Percentiles rank a stretch among this genome's conserved stretches.
These are phyloP conservation scores for Bipolaris sorokiniana DNA, from an alignment of 2,329 filamentous ascomycete species.

Conservation along the genomic window DNA sequence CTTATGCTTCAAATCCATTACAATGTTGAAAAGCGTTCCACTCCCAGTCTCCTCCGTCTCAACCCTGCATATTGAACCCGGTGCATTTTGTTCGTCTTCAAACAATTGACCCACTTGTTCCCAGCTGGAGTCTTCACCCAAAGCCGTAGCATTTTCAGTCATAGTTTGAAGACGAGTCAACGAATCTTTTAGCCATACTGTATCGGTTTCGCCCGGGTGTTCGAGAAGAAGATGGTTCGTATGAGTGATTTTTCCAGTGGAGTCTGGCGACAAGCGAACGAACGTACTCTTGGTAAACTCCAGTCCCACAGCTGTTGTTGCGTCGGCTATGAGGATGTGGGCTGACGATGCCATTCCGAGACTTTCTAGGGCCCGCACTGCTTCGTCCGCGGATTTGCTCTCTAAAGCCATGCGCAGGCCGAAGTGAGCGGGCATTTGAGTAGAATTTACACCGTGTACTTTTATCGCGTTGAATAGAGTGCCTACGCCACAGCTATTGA, in stretches of 20 bases:
- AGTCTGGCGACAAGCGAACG: conserved; percentile 44
- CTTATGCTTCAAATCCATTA: conserved; percentile 45
- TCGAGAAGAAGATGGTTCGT: conserved; percentile 52
- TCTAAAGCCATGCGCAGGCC: conserved; percentile 64
- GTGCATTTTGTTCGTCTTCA: conserved; percentile 51
- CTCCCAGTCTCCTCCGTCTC: conserved; percentile 36
- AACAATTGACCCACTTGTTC: conserved; percentile 45
- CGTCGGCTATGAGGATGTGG: conserved; percentile 62
- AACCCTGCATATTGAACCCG: conserved; percentile 42
- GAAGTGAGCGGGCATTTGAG: conserved; percentile 65
- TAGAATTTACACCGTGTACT: conserved; percentile 60
- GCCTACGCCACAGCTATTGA: conserved; percentile 65
- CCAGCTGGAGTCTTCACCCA: conserved; percentile 34
- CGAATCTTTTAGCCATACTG: conserved; percentile 53
- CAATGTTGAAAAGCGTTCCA: conserved; percentile 46
- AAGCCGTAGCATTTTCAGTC: conserved; percentile 33
- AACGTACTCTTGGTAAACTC: conserved; percentile 54
- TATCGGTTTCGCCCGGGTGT: conserved; percentile 50
- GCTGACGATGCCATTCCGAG: conserved; percentile 60
- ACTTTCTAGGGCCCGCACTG: conserved; percentile 53
- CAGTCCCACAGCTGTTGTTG: conserved; percentile 54
- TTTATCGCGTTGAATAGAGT: conserved; percentile 67
- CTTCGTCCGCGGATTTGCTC: conserved; percentile 54
- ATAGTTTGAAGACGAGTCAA: conserved; percentile 47
- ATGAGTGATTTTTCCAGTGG: conserved; percentile 48